Base-by-base conservation (phyloP, 2,329 filamentous ascomycete genomes). In the Samsoniella hepiali region DNA sequence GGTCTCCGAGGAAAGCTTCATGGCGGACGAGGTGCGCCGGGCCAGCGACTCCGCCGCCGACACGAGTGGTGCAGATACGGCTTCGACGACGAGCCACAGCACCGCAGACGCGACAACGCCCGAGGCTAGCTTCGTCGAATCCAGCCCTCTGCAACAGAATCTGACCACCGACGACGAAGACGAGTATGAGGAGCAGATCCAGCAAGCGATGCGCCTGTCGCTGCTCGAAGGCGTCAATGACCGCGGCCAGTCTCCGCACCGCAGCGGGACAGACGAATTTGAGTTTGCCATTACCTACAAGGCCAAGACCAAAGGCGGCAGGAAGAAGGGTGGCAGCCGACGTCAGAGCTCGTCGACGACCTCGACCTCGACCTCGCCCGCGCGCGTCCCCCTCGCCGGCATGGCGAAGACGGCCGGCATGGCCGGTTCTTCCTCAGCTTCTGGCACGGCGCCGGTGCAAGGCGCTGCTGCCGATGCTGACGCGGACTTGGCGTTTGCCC, bases 151-250 rank as follows among this genome's bases (percentile, higher is more conserved):
- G 3, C 68, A 71, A 3, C 67, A 67, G 8, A 65, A 69, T 13
- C 63, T 70, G 17, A 69, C 63, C 15, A 65, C 74, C 13, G 67
- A 69, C 9, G 73, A 75, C 4, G 81, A 83, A 51, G 82, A 81
- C 55, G 82, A 86, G 31, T 86, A 84, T 65, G 86, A 89, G 69
- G 79, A 81, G 58, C 84, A 86, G 69, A 81, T 88, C 10, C 85
- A 88, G 72, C 81, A 84, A 60, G 87, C 86, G 1, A 85, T 89
- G 45, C 82, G 85, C 0, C 75, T 88, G 10, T 88, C 84, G 2
- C 74, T 88, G 7, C 75, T 88, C 58, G 85, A 88, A 67, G 79
- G 80, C 6, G 78, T 80, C 44, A 80, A 83, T 60, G 81, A 82
- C 34, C 69, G 71, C 1, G 78, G 76, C 1, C 75, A 79, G 50